Evolutionary conservation across 495 filamentous ascomycete species (phyloP).

Genomic region (Terfezia claveryi): DNA sequence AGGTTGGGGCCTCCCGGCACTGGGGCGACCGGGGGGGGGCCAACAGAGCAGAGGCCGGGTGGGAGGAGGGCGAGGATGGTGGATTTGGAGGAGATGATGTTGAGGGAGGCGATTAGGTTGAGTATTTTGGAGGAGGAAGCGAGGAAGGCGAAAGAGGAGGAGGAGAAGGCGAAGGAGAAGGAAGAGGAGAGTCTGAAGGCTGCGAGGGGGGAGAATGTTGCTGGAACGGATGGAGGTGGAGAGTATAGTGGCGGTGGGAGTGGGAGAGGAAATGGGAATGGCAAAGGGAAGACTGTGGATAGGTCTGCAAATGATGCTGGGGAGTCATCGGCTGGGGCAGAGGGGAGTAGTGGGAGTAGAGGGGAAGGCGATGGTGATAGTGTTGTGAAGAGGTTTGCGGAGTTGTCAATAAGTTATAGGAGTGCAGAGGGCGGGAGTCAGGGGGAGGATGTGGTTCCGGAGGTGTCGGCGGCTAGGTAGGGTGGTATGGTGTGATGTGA

Average conservation of each 20-base stretch:
- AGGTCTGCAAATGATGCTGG: not conserved
- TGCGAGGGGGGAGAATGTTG: not conserved
- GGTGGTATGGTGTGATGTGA: no score
- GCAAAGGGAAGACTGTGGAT: slow-evolving; percentile 3
- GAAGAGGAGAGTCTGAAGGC: slow-evolving; percentile 3
- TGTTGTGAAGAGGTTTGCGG: not conserved
- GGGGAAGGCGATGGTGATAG: not conserved
- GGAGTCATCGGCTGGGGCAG: not conserved
- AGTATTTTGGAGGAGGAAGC: slow-evolving; percentile 50
- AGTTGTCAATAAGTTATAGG: no score
- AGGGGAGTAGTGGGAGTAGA: not conserved
- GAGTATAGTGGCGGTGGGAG: slow-evolving; percentile 2
- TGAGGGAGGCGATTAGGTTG: slow-evolving; percentile 82
- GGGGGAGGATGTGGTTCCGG: no score
- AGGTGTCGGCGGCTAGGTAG: no score
- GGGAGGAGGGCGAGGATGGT: slow-evolving; percentile 39
- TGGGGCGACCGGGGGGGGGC: no score
- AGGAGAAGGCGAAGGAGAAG: slow-evolving; percentile 2
- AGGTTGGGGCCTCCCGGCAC: no score
- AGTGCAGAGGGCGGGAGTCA: no score
- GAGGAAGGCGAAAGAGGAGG: not conserved
- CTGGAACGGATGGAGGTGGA: slow-evolving; percentile 4
- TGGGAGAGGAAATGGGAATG: slow-evolving; percentile 1
- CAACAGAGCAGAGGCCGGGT: no score
- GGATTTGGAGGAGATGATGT: slow-evolving; percentile 94